Evolutionary conservation across 306 rosid species (phyloP).

Genomic region (Bauhinia variegata): DNA sequence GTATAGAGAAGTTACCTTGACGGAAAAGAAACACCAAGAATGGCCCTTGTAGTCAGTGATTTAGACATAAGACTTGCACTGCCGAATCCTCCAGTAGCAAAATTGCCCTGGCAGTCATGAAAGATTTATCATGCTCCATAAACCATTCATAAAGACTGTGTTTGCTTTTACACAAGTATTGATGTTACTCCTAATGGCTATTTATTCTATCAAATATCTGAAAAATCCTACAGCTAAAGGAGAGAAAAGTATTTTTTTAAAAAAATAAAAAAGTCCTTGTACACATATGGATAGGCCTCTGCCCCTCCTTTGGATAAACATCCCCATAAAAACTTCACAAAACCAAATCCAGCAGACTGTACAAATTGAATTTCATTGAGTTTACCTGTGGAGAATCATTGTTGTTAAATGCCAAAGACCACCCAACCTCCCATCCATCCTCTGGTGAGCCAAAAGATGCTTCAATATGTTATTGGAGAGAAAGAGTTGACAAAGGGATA

Average conservation of each 20-base stretch:
- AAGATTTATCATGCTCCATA: constrained; percentile 42
- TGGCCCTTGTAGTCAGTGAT: constrained; percentile 74
- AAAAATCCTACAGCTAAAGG: not conserved
- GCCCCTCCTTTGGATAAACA: constrained; percentile 1
- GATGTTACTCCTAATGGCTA: constrained; percentile 21
- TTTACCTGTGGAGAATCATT: constrained; percentile 43
- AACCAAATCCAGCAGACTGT: constrained; percentile 15
- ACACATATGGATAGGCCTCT: not conserved
- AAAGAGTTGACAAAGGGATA: constrained; percentile 65
- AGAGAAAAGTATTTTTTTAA: not conserved
- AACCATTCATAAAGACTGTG: constrained; percentile 32
- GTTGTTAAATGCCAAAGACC: constrained; percentile 79
- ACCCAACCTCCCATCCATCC: constrained; percentile 90
- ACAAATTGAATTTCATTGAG: constrained; percentile 6
- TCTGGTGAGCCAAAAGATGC: constrained; percentile 68
- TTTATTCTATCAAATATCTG: constrained; percentile 7
- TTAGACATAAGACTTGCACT: constrained; percentile 49
- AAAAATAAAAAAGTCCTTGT: not conserved
- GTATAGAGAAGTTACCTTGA: constrained; percentile 54
- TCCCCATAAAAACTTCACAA: not conserved
- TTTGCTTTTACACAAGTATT: constrained; percentile 34
- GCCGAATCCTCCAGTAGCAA: constrained; percentile 48
- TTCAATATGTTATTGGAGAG: constrained; percentile 72
- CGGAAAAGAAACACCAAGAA: constrained; percentile 70
- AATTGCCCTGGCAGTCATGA: constrained; percentile 57